Percentiles rank a stretch among this genome's conserved stretches.
phyloP scores from a whole-genome alignment of 768 basidiomycete species.

The Agaricus subrufescens region DNA sequence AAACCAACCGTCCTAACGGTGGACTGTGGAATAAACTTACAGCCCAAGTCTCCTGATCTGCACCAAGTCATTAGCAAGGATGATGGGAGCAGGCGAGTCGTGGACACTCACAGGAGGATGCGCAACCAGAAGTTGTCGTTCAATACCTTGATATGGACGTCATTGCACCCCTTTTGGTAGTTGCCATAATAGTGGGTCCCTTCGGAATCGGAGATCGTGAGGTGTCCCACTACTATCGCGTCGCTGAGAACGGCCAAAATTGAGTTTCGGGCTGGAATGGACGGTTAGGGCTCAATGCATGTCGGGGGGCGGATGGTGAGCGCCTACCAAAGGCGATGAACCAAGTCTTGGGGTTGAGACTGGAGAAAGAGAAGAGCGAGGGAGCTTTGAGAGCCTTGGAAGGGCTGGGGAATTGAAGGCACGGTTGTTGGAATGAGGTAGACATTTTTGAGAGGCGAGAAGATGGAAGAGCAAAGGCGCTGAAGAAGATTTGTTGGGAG shows the following conservation, averaged over 20 bases:
- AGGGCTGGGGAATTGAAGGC: conserved; percentile 37
- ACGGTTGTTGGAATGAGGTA: conserved; percentile 29
- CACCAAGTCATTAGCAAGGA: conserved; percentile 19
- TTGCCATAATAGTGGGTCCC: conserved; percentile 57
- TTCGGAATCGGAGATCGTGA: conserved; percentile 59
- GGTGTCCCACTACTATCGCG: conserved; percentile 53
- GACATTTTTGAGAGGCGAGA: conserved; percentile 24
- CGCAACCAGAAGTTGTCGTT: conserved; percentile 68
- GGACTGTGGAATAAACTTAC: conserved; percentile 32
- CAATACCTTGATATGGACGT: conserved; percentile 51
- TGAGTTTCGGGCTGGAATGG: conserved; percentile 48
- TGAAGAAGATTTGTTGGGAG: neutral
- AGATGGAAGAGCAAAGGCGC: neutral
- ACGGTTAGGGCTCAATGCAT: neutral
- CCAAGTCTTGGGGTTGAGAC: conserved; percentile 46
- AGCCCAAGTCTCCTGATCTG: conserved; percentile 60
- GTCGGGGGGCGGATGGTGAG: conserved; percentile 2
- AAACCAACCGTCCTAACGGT: neutral
- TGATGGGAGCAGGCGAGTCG: conserved; percentile 7
- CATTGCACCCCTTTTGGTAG: conserved; percentile 54
- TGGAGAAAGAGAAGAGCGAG: conserved; percentile 38
- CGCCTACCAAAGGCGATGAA: conserved; percentile 42
- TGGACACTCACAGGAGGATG: conserved; percentile 48
- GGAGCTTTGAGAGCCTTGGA: conserved; percentile 39
- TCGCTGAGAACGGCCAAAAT: conserved; percentile 54